Evolutionary conservation across 2,329 filamentous ascomycete genomes (phyloP), one percentile per base, ranked within the genome.

Genomic region (Ophiostoma himal-ulmi): DNA sequence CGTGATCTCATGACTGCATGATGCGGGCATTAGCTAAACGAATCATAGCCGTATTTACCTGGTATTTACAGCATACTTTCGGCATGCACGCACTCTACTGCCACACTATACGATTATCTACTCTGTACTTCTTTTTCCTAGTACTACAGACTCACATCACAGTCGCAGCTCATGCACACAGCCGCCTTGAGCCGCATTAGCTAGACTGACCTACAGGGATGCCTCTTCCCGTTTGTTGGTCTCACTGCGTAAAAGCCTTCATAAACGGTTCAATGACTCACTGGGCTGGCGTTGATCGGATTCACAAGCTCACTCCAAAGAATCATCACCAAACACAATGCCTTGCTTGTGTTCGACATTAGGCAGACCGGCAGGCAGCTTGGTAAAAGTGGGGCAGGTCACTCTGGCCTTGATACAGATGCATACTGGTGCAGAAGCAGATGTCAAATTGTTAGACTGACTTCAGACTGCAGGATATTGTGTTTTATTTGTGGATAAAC

Each of bases 101-200:
- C 52, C 22, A 10, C 30, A 30, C 1, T 26, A 57, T 54, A 20
- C 7, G 10, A 57, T 22, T 26, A 26, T 11, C 52, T 13, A 1
- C 48, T 10, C 17, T 14, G 2, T 44, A 44, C 41, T 20, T 48
- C 5, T 11, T 13, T 26, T 17, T 48, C 8, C 17, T 30, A 39
- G 37, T 7, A 20, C 14, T 5, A 48, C 3, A n/a, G 13, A 17
- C 44, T 30, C 44, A 14, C 14, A n/a, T 8, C 52, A 5, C 14
- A 62, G 57, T 26, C 26, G 26, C 22, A 62, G 57, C 57, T n/a
- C n/a, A 34, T 62, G 57, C 57, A 62, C 57, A 62, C 57, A 62
- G 57, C 57, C 57, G 57, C 57, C 57, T 62, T 36, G 57, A 62
- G 57, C 57, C 57, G 57, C 57, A 62, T 62, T 34, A 11, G 52